These are phyloP conservation scores for Eimeria acervulina DNA, from an alignment of 169 alveolate genomes.

Conservation along the genomic window DNA sequence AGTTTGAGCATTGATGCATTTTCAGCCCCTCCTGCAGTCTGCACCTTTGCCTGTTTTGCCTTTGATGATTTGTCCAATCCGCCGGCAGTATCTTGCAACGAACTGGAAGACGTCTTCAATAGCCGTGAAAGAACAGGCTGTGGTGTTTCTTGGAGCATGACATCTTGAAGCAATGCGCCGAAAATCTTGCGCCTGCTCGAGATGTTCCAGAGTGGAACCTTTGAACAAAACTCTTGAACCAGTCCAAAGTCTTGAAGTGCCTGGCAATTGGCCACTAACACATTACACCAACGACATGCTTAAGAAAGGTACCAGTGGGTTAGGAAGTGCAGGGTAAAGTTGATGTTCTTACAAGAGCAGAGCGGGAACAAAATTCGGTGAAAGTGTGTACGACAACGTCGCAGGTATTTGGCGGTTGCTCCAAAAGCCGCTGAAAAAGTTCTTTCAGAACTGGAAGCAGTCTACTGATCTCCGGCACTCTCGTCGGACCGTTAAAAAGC, in stretches of 20 bases:
- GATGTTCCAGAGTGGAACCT: conserved; percentile 67
- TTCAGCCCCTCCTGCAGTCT: conserved; percentile 22
- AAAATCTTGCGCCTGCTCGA: conserved; percentile 65
- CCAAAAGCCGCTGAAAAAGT: conserved; percentile 60
- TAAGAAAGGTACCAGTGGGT: not conserved
- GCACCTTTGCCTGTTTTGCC: conserved; percentile 42
- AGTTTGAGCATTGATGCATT: conserved; percentile 4
- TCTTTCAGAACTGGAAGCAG: conserved; percentile 63
- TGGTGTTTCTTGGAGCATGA: conserved; percentile 39
- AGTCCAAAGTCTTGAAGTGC: conserved; percentile 67
- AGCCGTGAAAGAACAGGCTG: conserved; percentile 66
- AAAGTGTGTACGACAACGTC: conserved; percentile 51
- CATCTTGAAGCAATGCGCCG: conserved; percentile 74
- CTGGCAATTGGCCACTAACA: conserved; percentile 36
- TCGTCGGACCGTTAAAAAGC: not conserved
- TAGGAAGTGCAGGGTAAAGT: not conserved
- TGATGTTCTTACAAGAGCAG: conserved; percentile 57
- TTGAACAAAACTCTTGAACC: conserved; percentile 64
- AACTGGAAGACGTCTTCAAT: conserved; percentile 25
- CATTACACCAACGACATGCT: not conserved
- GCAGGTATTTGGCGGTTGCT: conserved; percentile 47
- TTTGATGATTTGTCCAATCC: conserved; percentile 17
- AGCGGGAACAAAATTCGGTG: conserved; percentile 70
- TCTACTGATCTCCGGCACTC: conserved; percentile 7
- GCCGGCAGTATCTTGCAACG: conserved; percentile 5